Conservation (phyloP, 768 basidiomycete genomes). For the Suillus brevipes region DNA sequence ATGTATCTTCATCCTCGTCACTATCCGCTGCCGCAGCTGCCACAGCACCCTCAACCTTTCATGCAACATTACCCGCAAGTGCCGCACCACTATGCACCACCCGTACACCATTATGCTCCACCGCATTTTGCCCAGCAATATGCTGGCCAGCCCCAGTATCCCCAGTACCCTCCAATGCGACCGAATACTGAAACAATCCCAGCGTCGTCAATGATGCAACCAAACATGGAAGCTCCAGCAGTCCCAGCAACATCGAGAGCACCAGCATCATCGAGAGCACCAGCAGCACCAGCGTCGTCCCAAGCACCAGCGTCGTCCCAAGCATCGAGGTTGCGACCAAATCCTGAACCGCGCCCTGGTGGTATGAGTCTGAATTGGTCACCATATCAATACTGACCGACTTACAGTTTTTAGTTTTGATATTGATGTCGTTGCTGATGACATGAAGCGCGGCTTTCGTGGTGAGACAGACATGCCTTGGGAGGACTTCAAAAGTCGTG, state of each 20-base stretch:
- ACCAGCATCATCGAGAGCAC: too few species aligned
- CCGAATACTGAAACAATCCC: background rate
- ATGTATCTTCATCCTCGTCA: background rate
- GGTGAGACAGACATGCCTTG: background rate
- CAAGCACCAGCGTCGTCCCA: background rate
- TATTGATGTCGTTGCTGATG: background rate
- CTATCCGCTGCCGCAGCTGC: background rate
- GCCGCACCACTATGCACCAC: background rate
- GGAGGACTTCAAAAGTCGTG: background rate
- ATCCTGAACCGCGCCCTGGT: background rate
- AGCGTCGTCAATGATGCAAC: background rate
- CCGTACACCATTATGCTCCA: too few species aligned
- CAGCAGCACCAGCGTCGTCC: background rate
- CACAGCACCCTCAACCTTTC: background rate
- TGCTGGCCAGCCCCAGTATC: too few species aligned
- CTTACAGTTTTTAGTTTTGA: too few species aligned
- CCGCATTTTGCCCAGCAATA: too few species aligned
- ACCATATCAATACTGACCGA: too few species aligned
- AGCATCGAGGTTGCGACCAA: background rate
- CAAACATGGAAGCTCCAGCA: too few species aligned
- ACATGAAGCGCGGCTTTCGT: background rate
- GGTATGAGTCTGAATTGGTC: background rate
- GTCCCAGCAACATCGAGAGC: too few species aligned
- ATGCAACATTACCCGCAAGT: background rate
- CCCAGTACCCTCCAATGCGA: background rate